These are phyloP conservation scores for Diaporthe capsici DNA, from an alignment of 2,329 filamentous ascomycete genomes.

Conservation along the genomic window DNA sequence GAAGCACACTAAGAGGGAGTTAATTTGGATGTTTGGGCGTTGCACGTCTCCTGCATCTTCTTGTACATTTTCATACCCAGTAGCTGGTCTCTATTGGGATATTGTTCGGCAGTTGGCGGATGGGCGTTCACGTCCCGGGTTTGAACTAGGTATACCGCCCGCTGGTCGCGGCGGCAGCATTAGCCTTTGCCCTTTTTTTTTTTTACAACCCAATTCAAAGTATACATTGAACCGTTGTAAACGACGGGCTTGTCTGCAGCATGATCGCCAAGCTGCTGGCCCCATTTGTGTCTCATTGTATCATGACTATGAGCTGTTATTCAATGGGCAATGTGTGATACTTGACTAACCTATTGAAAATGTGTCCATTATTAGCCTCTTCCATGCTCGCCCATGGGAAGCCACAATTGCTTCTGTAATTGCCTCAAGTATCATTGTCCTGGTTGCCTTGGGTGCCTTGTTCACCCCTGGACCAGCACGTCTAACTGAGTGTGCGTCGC, in stretches of 20 bases:
- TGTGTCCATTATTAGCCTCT: background rate
- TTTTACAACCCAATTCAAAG: conserved; percentile 3
- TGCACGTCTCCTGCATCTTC: conserved; percentile 30
- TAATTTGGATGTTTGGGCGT: conserved; percentile 1
- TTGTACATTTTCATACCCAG: conserved; percentile 30
- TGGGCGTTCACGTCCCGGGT: conserved; percentile 27
- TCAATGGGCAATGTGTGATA: background rate
- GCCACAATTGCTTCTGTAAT: background rate
- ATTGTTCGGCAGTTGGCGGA: conserved; percentile 9
- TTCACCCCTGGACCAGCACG: background rate
- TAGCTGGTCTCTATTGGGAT: conserved; percentile 22
- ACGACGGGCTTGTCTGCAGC: background rate
- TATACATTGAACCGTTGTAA: background rate
- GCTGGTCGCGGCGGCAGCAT: conserved; percentile 32
- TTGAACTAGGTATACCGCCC: conserved; percentile 12
- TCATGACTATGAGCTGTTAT: background rate
- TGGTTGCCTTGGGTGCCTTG: too few species aligned
- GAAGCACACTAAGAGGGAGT: background rate
- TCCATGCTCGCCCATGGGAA: background rate
- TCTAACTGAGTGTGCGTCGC: background rate
- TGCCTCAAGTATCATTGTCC: background rate
- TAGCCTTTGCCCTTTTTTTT: conserved; percentile 15
- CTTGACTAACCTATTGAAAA: background rate
- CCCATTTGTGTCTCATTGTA: too few species aligned
- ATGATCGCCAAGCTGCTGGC: background rate